Conservation (phyloP, 306 rosid species). For the Cyamopsis tetragonoloba region DNA sequence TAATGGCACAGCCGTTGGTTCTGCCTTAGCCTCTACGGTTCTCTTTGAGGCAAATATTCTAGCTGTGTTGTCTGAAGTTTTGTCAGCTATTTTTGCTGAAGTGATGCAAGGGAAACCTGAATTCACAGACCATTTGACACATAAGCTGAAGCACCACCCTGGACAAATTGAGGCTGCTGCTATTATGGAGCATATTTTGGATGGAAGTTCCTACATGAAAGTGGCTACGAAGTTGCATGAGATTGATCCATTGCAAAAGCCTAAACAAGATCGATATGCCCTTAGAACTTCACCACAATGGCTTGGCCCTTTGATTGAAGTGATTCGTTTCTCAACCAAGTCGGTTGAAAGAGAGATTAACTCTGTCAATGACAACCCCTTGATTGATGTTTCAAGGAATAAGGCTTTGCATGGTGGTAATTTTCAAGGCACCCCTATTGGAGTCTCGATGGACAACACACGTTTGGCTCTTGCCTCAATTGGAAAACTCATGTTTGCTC, state of each 20-base stretch:
- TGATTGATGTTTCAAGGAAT: constrained; percentile 88
- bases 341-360: constrained; percentile 89
- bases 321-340: constrained; percentile 72
- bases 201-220: constrained; percentile 80
- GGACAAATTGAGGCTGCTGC: constrained; percentile 98
- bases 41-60: constrained; percentile 73
- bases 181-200: constrained; percentile 87
- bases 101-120: constrained; percentile 95
- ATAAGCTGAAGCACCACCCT: constrained; percentile 86
- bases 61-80: constrained; percentile 55
- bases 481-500: constrained; percentile 89
- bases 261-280: constrained; percentile 84
- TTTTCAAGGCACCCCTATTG: constrained; percentile 93
- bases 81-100: constrained; percentile 76
- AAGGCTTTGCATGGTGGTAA: constrained; percentile 91
- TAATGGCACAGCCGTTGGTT: constrained; percentile 89
- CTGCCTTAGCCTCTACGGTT: constrained; percentile 76
- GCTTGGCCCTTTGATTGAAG: constrained; percentile 88
- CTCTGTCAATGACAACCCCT: constrained; percentile 85
- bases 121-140: constrained; percentile 84
- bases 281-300: constrained; percentile 90
- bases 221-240: constrained; percentile 69
- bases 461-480: constrained; percentile 83
- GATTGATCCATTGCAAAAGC: constrained; percentile 75
- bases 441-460: constrained; percentile 93